Evolutionary conservation across 2,329 filamentous ascomycete species (phyloP).

Genomic region (Fusarium incarnatum): DNA sequence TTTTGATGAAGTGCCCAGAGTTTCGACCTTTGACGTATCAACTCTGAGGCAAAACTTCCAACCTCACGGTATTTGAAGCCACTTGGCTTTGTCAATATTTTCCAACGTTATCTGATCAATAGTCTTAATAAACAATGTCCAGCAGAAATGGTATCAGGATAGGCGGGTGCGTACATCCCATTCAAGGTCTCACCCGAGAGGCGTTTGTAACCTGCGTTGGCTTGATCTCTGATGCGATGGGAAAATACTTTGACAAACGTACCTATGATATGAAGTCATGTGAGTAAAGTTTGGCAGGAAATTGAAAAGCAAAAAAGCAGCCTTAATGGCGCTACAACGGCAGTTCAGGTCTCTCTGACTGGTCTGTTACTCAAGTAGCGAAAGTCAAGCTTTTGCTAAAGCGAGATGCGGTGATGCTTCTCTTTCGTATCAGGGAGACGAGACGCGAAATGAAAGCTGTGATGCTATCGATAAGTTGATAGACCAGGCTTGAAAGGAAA

Average conservation of each 20-base stretch:
- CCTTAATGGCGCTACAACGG: not conserved
- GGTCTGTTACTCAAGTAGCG: not conserved
- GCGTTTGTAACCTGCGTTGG: conserved; percentile 24
- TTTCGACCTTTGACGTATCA: conserved; percentile 6
- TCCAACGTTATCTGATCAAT: conserved; percentile 5
- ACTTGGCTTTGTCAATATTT: conserved; percentile 17
- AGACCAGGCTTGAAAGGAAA: conserved; percentile 18
- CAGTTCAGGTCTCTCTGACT: not conserved
- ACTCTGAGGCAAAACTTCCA: not conserved
- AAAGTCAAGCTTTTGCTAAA: not conserved
- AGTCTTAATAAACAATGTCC: conserved; percentile 32
- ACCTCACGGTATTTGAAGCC: not conserved
- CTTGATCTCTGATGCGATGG: conserved; percentile 14
- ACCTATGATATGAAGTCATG: conserved; percentile 21
- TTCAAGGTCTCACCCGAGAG: conserved; percentile 23
- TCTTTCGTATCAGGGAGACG: conserved; percentile 17
- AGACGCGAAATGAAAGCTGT: conserved; percentile 39
- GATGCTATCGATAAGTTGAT: conserved; percentile 39
- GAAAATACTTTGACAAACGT: conserved; percentile 25
- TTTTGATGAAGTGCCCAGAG: not conserved
- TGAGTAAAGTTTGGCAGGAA: conserved; percentile 1
- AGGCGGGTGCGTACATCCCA: conserved; percentile 4
- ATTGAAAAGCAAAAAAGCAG: not conserved
- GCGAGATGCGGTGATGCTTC: conserved; percentile 11
- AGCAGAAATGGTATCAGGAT: not conserved